phyloP scores from a whole-genome alignment of 148 eudicot genomes.

The Oxyria digyna region DNA sequence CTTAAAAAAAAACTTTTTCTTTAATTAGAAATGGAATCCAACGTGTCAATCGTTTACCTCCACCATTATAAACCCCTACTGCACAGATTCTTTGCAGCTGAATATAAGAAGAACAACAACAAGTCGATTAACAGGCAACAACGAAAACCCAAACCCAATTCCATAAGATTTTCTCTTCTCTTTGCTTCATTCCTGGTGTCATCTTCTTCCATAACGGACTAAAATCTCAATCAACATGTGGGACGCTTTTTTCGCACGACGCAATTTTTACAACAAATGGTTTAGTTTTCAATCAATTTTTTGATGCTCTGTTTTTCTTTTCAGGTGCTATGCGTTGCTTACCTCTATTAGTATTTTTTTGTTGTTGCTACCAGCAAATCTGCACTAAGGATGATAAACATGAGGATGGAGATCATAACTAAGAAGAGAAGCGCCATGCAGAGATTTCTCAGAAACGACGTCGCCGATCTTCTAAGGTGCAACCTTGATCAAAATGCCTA shows the following conservation, averaged over 20 bases:
- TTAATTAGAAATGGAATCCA: not conserved
- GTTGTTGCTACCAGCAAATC: constrained; percentile 42
- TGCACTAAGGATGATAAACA: constrained; percentile 31
- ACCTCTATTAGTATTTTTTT: not conserved
- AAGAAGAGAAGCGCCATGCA: constrained; percentile 73
- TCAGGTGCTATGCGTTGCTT: not conserved
- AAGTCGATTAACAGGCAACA: not conserved
- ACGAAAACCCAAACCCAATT: not conserved
- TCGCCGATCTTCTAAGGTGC: constrained; percentile 53
- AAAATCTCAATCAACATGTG: constrained; percentile 23
- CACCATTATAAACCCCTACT: not conserved
- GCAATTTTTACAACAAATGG: constrained; percentile 50
- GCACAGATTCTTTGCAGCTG: not conserved
- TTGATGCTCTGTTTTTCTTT: not conserved
- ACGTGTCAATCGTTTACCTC: not conserved
- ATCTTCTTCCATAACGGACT: not conserved
- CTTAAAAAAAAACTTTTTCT: too few relatives aligned
- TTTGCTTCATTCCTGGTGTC: not conserved
- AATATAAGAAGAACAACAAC: not conserved
- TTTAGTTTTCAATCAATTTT: not conserved
- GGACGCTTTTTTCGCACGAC: constrained; percentile 25
- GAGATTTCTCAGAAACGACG: constrained; percentile 66
- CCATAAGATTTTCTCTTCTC: not conserved
- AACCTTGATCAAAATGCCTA: constrained; percentile 59
- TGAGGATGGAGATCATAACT: constrained; percentile 45